Conservation (phyloP, 768 basidiomycete species). For the Hirschioporus abietinus region DNA sequence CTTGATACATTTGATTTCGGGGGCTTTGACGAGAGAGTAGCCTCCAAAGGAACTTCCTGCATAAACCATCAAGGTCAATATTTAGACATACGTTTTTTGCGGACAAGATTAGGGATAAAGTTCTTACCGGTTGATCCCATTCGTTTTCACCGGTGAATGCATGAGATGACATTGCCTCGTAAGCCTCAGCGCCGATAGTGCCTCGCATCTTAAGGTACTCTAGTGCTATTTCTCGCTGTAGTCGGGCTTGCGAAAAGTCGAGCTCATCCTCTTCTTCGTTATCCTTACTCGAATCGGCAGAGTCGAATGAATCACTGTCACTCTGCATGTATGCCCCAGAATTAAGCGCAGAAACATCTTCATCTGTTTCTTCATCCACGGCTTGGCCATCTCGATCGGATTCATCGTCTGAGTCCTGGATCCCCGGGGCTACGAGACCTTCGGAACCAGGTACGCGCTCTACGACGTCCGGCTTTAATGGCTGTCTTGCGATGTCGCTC, state of each 20-base stretch:
- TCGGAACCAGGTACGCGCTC: constrained; percentile 46
- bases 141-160: constrained; percentile 34
- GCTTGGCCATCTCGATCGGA: constrained; percentile 35
- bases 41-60: constrained; percentile 40
- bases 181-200: constrained; percentile 48
- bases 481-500: constrained; percentile 25
- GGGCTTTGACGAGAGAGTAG: constrained; percentile 30
- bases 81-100: constrained; percentile 7
- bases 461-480: constrained; percentile 67
- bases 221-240: constrained; percentile 70
- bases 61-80: constrained; percentile 3
- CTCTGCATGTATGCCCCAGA: not conserved
- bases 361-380: constrained; percentile 18
- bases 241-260: constrained; percentile 57
- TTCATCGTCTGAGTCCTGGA: constrained; percentile 66
- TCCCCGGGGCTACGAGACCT: constrained; percentile 13
- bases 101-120: constrained; percentile 5
- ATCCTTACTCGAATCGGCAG: constrained; percentile 18
- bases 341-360: constrained; percentile 20
- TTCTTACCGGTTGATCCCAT: constrained; percentile 39
- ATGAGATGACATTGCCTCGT: constrained; percentile 45
- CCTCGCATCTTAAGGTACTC: constrained; percentile 63
- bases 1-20: constrained; percentile 53
- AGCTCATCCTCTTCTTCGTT: constrained; percentile 40
- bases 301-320: not conserved